Percentiles rank a stretch among this genome's conserved stretches.
Evolutionary conservation across 2,329 filamentous ascomycete species (phyloP).

Genomic region (Calonectria pauciramosa): DNA sequence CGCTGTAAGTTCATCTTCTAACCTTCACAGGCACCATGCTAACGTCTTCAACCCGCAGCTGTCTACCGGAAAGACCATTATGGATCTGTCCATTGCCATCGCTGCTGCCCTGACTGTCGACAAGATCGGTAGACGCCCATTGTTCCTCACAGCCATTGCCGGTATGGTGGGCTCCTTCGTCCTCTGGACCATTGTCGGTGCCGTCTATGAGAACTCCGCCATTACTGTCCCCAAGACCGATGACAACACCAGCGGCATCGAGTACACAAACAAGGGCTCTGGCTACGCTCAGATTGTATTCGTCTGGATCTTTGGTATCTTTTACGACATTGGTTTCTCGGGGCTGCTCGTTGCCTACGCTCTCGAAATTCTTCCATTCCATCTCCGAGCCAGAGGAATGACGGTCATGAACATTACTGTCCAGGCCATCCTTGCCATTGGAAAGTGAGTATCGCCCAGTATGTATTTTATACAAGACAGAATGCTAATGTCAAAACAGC

Average conservation of each 20-base stretch:
- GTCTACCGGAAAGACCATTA: slow-evolving; percentile 70
- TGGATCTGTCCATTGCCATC: slow-evolving; percentile 71
- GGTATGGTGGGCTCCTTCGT: slow-evolving; percentile 64
- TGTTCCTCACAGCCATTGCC: slow-evolving; percentile 65
- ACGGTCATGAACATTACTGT: slow-evolving; percentile 76
- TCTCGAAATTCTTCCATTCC: slow-evolving; percentile 71
- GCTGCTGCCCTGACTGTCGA: slow-evolving; percentile 65
- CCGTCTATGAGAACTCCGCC: slow-evolving; percentile 62
- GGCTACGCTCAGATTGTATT: slow-evolving; percentile 69
- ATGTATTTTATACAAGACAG: background rate
- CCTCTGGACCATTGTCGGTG: slow-evolving; percentile 66
- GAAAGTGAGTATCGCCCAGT: slow-evolving; percentile 61
- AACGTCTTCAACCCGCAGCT: slow-evolving; percentile 42
- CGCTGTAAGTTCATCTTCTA: slow-evolving; percentile 52
- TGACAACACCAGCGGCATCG: slow-evolving; percentile 38
- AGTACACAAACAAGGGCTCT: slow-evolving; percentile 57
- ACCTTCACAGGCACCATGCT: background rate
- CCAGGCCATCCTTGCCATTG: slow-evolving; percentile 72
- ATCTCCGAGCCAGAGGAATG: slow-evolving; percentile 70
- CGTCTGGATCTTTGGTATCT: slow-evolving; percentile 71
- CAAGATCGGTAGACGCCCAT: slow-evolving; percentile 64
- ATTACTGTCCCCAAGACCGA: slow-evolving; percentile 32
- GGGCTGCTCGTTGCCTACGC: slow-evolving; percentile 70
- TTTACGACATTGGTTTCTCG: slow-evolving; percentile 72
- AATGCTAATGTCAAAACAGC: slow-evolving; percentile 48